Conservation (phyloP, 169 alveolate species). For the Cryptosporidium sp. region DNA sequence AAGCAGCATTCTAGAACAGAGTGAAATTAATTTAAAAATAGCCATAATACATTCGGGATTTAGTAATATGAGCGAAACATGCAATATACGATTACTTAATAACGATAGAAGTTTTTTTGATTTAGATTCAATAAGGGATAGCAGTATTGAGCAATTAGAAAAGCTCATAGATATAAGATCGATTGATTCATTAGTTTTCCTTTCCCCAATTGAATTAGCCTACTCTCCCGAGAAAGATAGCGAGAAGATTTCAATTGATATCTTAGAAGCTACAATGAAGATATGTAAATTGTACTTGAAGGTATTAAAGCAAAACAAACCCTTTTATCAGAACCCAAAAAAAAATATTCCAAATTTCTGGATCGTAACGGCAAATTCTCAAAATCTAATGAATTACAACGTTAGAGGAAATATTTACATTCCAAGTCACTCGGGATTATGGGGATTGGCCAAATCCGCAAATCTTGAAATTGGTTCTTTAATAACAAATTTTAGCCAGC, state of each 20-base stretch:
- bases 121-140: background rate
- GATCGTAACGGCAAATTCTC: constrained; percentile 38
- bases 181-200: constrained; percentile 1
- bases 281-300: constrained; percentile 18
- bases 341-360: constrained; percentile 31
- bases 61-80: background rate
- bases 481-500: constrained; percentile 16
- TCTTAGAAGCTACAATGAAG: constrained; percentile 6
- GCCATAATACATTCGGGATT: constrained; percentile 3
- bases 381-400: constrained; percentile 9
- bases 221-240: background rate
- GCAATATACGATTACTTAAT: background rate
- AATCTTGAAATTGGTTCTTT: constrained; percentile 66
- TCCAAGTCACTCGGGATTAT: constrained; percentile 83
- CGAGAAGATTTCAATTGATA: constrained; percentile 16
- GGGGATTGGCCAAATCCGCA: constrained; percentile 85
- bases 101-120: background rate
- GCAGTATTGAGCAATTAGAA: constrained; percentile 7
- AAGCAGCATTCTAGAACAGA: background rate
- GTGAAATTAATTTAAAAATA: background rate
- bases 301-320: background rate
- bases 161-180: background rate
- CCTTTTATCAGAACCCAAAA: background rate
- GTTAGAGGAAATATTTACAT: background rate
- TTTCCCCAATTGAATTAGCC: constrained; percentile 22